Evolutionary conservation across 805 yeast species (phyloP).

Genomic region (Saccharomycopsis amapae): DNA sequence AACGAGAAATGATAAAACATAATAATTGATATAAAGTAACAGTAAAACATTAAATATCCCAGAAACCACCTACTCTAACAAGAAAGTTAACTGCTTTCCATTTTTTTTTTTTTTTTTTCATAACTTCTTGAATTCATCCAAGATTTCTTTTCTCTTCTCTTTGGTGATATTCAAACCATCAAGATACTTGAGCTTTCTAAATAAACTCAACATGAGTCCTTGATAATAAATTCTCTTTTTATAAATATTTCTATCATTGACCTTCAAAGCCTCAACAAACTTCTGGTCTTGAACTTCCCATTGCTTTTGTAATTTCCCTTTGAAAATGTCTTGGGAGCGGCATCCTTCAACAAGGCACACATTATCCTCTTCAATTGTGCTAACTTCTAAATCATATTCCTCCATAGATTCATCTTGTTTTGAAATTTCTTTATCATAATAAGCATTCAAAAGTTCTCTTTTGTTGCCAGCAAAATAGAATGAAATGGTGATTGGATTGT

Average conservation of each 20-base stretch:
- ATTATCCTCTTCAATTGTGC: neutral
- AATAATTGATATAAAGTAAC: too few species aligned
- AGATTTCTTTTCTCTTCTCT: conserved; percentile 8
- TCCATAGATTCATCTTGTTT: conserved; percentile 20
- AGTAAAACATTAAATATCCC: too few species aligned
- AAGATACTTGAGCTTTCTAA: conserved; percentile 13
- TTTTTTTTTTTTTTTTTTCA: too few species aligned
- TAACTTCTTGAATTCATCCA: conserved; percentile 13
- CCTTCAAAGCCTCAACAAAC: conserved; percentile 15
- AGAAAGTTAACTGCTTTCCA: too few species aligned
- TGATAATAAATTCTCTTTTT: conserved; percentile 20
- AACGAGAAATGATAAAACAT: neutral
- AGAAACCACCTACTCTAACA: neutral
- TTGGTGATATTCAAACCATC: conserved; percentile 18
- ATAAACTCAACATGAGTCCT: conserved; percentile 17
- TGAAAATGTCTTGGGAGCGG: conserved; percentile 10
- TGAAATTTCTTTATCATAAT: conserved; percentile 8
- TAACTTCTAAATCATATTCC: conserved; percentile 16
- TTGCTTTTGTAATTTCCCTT: conserved; percentile 13
- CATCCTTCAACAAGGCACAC: neutral
- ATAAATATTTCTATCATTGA: conserved; percentile 8
- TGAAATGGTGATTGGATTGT: conserved; percentile 19
- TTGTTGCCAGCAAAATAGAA: conserved; percentile 10
- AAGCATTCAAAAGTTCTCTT: conserved; percentile 7
- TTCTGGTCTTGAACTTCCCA: conserved; percentile 16